Evolutionary conservation across 148 eudicot genomes (phyloP).

Genomic region (Chenopodium formosanum): DNA sequence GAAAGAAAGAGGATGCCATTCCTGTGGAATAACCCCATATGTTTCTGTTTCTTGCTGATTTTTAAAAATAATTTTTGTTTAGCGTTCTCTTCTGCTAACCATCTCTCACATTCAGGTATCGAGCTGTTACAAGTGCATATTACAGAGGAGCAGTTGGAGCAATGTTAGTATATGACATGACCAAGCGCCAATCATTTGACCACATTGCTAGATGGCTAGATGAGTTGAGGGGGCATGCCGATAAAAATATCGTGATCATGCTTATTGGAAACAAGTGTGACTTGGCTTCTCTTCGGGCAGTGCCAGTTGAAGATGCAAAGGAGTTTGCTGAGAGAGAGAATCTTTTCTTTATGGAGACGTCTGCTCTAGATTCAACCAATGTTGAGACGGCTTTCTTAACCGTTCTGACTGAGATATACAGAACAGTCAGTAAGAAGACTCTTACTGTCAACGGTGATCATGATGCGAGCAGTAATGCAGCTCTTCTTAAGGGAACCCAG

Average conservation of each 20-base stretch:
- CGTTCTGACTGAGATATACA: conserved; percentile 36
- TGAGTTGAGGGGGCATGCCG: conserved; percentile 37
- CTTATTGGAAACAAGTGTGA: conserved; percentile 40
- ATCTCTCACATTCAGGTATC: conserved; percentile 27
- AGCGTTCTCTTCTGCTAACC: background rate
- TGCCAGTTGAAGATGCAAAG: conserved; percentile 39
- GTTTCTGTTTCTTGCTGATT: no score
- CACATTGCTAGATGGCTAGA: conserved; percentile 45
- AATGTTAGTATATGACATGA: conserved; percentile 44
- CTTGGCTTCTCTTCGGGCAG: conserved; percentile 37
- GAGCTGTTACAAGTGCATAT: conserved; percentile 48
- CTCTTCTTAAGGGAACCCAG: conserved; percentile 36
- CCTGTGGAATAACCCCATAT: background rate
- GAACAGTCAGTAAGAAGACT: conserved; percentile 38
- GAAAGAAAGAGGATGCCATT: background rate
- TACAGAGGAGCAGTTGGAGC: conserved; percentile 52
- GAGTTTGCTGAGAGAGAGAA: conserved; percentile 46
- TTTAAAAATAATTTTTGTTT: background rate
- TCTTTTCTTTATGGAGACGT: conserved; percentile 42
- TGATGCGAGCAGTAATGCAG: conserved; percentile 21
- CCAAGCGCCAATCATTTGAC: conserved; percentile 41
- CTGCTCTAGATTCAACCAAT: conserved; percentile 39
- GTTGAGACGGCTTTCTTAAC: conserved; percentile 40
- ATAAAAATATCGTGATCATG: conserved; percentile 38
- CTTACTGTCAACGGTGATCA: conserved; percentile 34